Evolutionary conservation across 169 alveolate species (phyloP), one percentile per base, ranked within the genome.

Genomic region (Plasmodium yoelii): DNA sequence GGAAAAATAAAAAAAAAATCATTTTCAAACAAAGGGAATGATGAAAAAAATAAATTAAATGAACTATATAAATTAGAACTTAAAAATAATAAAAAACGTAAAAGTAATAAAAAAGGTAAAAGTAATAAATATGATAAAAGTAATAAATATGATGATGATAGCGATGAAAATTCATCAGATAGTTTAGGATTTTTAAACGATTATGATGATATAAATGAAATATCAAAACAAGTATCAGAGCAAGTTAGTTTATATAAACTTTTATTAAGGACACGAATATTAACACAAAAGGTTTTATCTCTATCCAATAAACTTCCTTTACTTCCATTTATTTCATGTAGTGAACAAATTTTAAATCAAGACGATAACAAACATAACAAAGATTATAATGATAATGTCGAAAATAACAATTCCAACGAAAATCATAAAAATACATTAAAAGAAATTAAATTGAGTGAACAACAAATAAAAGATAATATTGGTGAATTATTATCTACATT

Each of bases 241-340:
- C 89, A 77, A 24, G 73, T 77, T 51, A 63, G 59, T 22, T 53
- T 77, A 65, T 65, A 77, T 65, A 77, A 59, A 53, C 39, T 64
- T 64, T 77, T 77, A 26, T 26, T 77, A 77, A 77, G 89, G 64
- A 77, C 59, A 68, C 64, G 89, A 77, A 77, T 77, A 49, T 77
- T 77, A 63, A 77, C 80, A 13, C 89, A 77, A 56, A 77, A 77
- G 59, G 60, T 47, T 13, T 53, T 77, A 51, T 64, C 56, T 2
- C 56, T 77, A 68, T 77, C 89, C 13, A 77, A 77, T 53, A 64
- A 77, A 53, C 39, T 77, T 5, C 89, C 89, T 39, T 59, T 77
- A 49, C 26, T 77, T 46, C 39, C 89, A 15, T 77, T 77, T 57
- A 80, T 64, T 64, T 53, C 89, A 4, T 77, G 15, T 39, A 77